Base-by-base conservation (phyloP, 192 early-diverging fungal genomes). In the Podila epigama region DNA sequence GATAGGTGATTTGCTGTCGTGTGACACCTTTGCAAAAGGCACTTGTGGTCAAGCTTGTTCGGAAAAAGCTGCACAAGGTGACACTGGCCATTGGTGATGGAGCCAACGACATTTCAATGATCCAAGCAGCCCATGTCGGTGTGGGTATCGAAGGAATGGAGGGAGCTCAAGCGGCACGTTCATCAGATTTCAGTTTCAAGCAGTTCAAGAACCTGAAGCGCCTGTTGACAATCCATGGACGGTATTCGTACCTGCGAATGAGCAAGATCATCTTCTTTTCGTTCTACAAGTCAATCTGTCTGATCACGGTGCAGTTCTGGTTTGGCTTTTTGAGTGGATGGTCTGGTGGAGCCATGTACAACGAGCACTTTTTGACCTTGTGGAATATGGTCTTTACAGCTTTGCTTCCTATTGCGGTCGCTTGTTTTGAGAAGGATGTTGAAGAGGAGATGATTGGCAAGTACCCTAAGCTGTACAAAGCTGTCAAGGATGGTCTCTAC, bases 1-100 rank as follows among this genome's bases (percentile, higher is more conserved):
- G 16, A 3, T 63, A 77, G 73, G 96, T 98, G 4, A 89, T 98
- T n/a, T 98, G 96, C 81, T 98, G 96, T 66, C 94, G 96, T 59
- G 96, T 98, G 31, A 95, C 94, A n/a, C 96, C 96, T 15, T 79
- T 98, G 41, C 96, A 98, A 80, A 98, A 98, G 81, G 95, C 96
- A 1, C 80, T 97, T 44, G 95, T 98, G 4, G 96, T 98, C 33
- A 95, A 96, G 80, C 81, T 97, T 37, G 96, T 98, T 27, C 95
- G 94, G 72, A 95, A 94, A 44, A 90, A 92, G 52, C 83, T 89
- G 16, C 90, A 92, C 66, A 89, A 92, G 22, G 89, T 98, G 51
- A 85, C 94, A 29, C 85, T 98, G 29, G 95, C 96, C 4, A 98
- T 98, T 78, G 96, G 96, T 52, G 96, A 98, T 71, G 96, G 96